phyloP scores from a whole-genome alignment of 1,139 yeast genomes.

The Pneumocystis canis region DNA sequence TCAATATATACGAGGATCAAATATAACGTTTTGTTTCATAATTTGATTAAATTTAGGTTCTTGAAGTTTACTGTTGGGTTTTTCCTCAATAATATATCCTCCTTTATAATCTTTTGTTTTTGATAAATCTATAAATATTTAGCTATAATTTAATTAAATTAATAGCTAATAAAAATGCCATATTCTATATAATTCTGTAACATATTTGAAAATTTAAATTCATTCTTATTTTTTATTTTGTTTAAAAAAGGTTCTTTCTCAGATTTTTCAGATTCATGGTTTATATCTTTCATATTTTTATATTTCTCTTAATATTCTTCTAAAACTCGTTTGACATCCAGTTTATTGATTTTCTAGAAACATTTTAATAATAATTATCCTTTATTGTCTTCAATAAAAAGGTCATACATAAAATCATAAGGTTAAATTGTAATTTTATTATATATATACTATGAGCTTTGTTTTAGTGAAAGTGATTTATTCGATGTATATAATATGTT shows the following conservation, averaged over 20 bases:
- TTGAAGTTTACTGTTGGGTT: background rate
- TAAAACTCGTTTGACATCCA: conserved; percentile 17
- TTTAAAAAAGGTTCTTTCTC: background rate
- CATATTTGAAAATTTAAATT: conserved; percentile 18
- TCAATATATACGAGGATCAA: background rate
- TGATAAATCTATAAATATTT: conserved; percentile 38
- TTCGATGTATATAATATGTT: background rate
- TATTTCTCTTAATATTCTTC: conserved; percentile 11
- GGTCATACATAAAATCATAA: background rate
- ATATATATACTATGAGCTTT: conserved; percentile 8
- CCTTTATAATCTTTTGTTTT: conserved; percentile 80
- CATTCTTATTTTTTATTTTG: conserved; percentile 7
- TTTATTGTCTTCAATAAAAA: background rate
- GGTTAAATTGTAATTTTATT: background rate
- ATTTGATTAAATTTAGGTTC: background rate
- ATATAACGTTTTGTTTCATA: conserved; percentile 17
- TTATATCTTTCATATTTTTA: conserved; percentile 11
- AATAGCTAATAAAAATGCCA: conserved; percentile 23
- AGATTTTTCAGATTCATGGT: conserved; percentile 7
- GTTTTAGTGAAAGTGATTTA: conserved; percentile 8
- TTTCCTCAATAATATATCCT: conserved; percentile 54
- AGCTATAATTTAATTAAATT: conserved; percentile 1
- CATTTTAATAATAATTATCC: background rate
- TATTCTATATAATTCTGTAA: conserved; percentile 64
- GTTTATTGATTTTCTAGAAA: conserved; percentile 15